Conservation (phyloP, 768 basidiomycete genomes). For the Boletus subparvulus region DNA sequence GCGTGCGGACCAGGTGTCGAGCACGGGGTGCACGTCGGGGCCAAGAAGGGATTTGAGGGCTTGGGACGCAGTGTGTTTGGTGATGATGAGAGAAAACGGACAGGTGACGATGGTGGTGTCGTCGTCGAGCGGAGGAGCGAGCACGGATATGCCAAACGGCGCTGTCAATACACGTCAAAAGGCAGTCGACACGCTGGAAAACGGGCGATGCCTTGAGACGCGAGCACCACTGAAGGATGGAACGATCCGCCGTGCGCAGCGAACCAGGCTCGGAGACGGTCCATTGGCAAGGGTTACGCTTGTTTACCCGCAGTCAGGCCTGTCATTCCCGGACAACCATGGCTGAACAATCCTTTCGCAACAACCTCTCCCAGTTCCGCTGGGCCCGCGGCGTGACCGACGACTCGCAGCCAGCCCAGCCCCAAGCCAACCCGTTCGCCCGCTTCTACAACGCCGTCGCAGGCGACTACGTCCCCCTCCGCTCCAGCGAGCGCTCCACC, state of each 20-base stretch:
- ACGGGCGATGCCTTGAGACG: conserved; percentile 41
- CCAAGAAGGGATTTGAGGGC: conserved; percentile 46
- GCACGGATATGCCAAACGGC: conserved; percentile 47
- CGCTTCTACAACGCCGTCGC: conserved; percentile 86
- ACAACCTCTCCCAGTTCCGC: conserved; percentile 79
- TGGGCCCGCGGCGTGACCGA: conserved; percentile 76
- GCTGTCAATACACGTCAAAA: conserved; percentile 28
- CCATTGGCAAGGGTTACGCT: background rate
- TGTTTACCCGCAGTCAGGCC: too few species aligned
- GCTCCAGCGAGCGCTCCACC: conserved; percentile 77
- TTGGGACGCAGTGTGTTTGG: conserved; percentile 44
- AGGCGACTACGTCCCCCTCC: conserved; percentile 84
- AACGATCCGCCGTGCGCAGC: conserved; percentile 48
- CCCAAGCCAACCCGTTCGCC: conserved; percentile 65
- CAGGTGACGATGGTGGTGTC: conserved; percentile 63
- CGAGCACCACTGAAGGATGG: conserved; percentile 44
- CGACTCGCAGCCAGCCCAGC: conserved; percentile 54
- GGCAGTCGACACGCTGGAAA: background rate
- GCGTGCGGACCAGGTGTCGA: conserved; percentile 54
- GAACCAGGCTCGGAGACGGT: conserved; percentile 53
- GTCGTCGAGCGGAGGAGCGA: conserved; percentile 48
- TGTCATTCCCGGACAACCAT: background rate
- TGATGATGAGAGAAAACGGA: conserved; percentile 65
- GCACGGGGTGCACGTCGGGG: conserved; percentile 10
- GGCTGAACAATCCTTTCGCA: conserved; percentile 67